Base-by-base conservation (phyloP, 179 eudicot genomes). In the Camellia oleifera region DNA sequence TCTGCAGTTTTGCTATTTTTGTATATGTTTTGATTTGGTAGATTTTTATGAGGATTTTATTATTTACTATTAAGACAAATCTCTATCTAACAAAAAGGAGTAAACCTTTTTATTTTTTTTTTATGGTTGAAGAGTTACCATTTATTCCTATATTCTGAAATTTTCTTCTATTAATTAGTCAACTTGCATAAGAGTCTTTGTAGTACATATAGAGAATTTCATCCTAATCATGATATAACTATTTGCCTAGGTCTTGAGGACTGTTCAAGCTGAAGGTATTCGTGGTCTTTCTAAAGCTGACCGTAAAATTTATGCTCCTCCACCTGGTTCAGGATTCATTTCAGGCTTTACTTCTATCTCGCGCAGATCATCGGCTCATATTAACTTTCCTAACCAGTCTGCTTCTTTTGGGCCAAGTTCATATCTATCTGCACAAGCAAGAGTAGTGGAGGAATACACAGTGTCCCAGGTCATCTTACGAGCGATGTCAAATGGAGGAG, bases 221-320 rank as follows among this genome's bases (percentile, higher is more conserved):
- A 72, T 54, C 20, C 77, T 71, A 57, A 42, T 67, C 18, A 40
- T 64, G 63, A 74, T 58, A 20, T 40, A 18, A 42, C 26, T 56
- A 17, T 72, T 75, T 85, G 42, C 50, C 68, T 80, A 96, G 99
- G 88, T 96, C 77, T 79, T 94, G 84, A 84, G 99, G 77, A 94
- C 98, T 76, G 95, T 94, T 86, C 99, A 92, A 94, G 93, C 98
- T 86, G 96, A 91, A 89, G 99, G 99, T 60, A 92, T 96, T 75
- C 89, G 87, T 44, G 94, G 93, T 46, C 96, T 96, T 54, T 90
- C 98, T 20, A 89, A 91, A 83, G 87, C 91, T 74, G 94, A 96
- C 79, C 95, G 98, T 75, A 89, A 88, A 80, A 83, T 81, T 77
- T 94, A 92, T 83, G 89, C 92, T 77, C 99, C 99, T 68, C 98